Conservation (phyloP, 768 basidiomycete genomes). For the Pulveroboletus frians region DNA sequence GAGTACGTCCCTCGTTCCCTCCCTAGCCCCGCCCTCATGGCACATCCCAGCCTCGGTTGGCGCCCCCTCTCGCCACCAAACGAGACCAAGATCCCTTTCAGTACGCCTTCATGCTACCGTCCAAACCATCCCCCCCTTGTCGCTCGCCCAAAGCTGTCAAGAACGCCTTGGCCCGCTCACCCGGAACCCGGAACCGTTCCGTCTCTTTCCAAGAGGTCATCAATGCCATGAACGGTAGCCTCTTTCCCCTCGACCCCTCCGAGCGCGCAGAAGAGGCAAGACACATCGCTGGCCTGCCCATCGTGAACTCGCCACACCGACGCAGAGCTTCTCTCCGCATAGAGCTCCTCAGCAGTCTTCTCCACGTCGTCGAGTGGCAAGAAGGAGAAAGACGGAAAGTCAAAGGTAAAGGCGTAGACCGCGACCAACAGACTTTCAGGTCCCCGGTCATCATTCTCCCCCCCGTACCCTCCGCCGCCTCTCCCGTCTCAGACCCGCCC, state of each 20-base stretch:
- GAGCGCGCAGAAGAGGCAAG: slow-evolving; percentile 31
- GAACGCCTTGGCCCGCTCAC: slow-evolving; percentile 2
- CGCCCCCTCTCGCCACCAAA: slow-evolving; percentile 2
- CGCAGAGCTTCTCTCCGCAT: slow-evolving; percentile 21
- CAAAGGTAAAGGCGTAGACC: slow-evolving; percentile 40
- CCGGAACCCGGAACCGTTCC: slow-evolving; percentile 26
- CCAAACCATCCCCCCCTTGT: slow-evolving; percentile 16
- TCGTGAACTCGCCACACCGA: slow-evolving; percentile 13
- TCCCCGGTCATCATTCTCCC: slow-evolving; percentile 10
- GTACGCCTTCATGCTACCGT: slow-evolving; percentile 30
- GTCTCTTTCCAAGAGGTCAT: slow-evolving; percentile 56
- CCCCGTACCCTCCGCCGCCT: slow-evolving; percentile 17
- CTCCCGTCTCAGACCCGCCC: slow-evolving; percentile 20
- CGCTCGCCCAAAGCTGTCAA: slow-evolving; percentile 15
- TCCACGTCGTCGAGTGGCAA: slow-evolving; percentile 41
- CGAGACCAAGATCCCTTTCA: slow-evolving; percentile 29
- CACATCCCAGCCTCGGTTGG: slow-evolving; percentile 14
- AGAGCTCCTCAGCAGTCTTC: slow-evolving; percentile 41
- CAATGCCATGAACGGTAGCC: slow-evolving; percentile 50
- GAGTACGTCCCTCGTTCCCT: slow-evolving; percentile 14
- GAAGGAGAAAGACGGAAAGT: slow-evolving; percentile 34
- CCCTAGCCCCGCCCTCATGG: neutral
- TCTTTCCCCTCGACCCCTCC: slow-evolving; percentile 43
- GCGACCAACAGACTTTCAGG: slow-evolving; percentile 12
- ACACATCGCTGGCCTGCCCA: slow-evolving; percentile 24